A percentile compares a stretch with the other conserved stretches of the same genome.
Conservation (phyloP, 352 stramenopile genomes). For the Globisporangium lucens region DNA sequence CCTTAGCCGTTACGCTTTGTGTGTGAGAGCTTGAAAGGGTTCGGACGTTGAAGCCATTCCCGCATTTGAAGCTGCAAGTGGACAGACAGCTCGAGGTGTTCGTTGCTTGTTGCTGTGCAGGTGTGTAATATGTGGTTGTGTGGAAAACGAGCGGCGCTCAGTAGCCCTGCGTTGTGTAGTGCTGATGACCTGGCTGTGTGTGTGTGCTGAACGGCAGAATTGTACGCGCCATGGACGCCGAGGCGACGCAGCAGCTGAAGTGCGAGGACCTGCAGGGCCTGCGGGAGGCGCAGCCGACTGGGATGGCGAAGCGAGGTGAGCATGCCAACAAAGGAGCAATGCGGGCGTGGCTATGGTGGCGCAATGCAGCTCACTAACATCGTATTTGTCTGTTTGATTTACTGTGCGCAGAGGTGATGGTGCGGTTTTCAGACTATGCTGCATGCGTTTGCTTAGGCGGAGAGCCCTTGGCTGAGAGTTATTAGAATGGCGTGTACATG, state of each 20-base stretch:
- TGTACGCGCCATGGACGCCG: conserved; percentile 1
- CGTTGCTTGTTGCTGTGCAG: too few relatives aligned
- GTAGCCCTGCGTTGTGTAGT: too few relatives aligned
- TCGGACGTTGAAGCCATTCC: neutral
- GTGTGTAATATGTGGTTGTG: too few relatives aligned
- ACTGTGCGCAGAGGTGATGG: conserved; percentile 1
- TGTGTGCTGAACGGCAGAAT: neutral
- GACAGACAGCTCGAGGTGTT: too few relatives aligned
- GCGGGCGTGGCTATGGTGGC: neutral
- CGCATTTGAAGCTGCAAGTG: neutral
- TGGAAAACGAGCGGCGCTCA: too few relatives aligned
- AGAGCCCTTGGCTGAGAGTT: too few relatives aligned
- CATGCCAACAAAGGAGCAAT: neutral
- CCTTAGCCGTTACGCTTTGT: neutral
- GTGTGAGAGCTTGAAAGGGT: neutral
- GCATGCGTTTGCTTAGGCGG: neutral
- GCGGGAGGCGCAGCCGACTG: neutral
- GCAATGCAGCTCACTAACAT: neutral
- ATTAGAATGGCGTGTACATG: too few relatives aligned
- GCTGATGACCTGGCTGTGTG: too few relatives aligned
- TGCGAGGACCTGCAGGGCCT: neutral
- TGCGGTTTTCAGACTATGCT: neutral
- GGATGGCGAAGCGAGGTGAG: conserved; percentile 13
- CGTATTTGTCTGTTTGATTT: neutral
- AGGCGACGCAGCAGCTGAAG: neutral